Conservation (phyloP, 1,139 yeast species). For the Lodderomyces pseudojiufengensis region DNA sequence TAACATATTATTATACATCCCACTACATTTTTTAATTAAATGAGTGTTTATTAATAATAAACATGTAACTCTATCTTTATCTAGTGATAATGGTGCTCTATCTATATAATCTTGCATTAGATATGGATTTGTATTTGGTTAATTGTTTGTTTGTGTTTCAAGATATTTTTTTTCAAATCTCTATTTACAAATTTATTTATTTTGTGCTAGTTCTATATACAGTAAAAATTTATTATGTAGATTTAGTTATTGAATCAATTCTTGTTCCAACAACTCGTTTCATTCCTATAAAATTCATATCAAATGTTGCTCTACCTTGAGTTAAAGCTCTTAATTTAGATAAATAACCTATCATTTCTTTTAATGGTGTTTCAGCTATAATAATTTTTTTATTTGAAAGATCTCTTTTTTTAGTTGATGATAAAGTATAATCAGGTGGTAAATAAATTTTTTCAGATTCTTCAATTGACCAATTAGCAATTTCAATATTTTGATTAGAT, state of each 20-base stretch:
- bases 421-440: conserved; percentile 56
- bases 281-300: conserved; percentile 77
- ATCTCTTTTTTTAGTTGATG: conserved; percentile 14
- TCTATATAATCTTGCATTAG: conserved; percentile 10
- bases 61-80: conserved; percentile 48
- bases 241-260: conserved; percentile 20
- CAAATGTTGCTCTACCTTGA: conserved; percentile 83
- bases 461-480: conserved; percentile 41
- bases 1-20: conserved; percentile 33
- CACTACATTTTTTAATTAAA: conserved; percentile 47
- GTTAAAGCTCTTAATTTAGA: conserved; percentile 76
- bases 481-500: conserved; percentile 36
- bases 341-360: conserved; percentile 88
- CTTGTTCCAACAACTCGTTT: conserved; percentile 53
- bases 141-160: conserved; percentile 3
- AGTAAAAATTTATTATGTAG: conserved; percentile 1
- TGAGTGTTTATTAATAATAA: conserved; percentile 51
- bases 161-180: conserved; percentile 3
- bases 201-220: conserved; percentile 8
- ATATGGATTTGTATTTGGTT: conserved; percentile 1
- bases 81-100: conserved; percentile 21
- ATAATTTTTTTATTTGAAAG: conserved; percentile 50
- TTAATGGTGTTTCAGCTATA: conserved; percentile 75
- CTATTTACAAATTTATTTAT: conserved; percentile 1
- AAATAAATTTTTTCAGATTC: conserved; percentile 52